Conservation (phyloP, 352 stramenopile genomes). For the Pythium sp. region DNA sequence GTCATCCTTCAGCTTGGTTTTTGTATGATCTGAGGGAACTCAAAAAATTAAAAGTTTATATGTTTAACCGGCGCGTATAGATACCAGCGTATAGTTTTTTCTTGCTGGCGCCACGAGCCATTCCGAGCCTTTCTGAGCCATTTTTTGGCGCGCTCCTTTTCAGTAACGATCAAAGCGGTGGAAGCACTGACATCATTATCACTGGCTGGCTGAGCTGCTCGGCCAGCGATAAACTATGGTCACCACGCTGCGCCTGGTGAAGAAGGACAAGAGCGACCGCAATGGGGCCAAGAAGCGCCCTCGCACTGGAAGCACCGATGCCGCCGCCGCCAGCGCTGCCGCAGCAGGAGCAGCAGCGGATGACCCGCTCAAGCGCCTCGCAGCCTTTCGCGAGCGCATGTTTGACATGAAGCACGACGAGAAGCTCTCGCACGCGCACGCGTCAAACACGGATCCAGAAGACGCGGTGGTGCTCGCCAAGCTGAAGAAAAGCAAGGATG, state of each 20-base stretch:
- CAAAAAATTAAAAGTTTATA: too few species aligned
- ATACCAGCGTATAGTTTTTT: too few species aligned
- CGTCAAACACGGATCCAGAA: background rate
- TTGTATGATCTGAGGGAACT: background rate
- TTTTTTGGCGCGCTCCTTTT: conserved; percentile 10
- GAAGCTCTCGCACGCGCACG: background rate
- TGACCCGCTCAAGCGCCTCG: conserved; percentile 40
- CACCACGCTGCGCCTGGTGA: conserved; percentile 5
- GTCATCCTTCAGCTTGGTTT: background rate
- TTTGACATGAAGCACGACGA: conserved; percentile 41
- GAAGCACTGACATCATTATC: background rate
- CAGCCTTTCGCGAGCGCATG: conserved; percentile 52
- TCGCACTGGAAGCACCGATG: conserved; percentile 29
- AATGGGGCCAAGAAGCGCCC: conserved; percentile 30
- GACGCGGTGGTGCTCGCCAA: conserved; percentile 37
- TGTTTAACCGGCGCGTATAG: too few species aligned
- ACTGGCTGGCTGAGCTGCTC: background rate
- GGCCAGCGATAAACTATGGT: background rate
- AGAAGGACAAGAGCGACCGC: conserved; percentile 5
- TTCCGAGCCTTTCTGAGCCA: too few species aligned
- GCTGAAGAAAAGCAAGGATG: conserved; percentile 32
- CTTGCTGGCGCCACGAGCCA: background rate
- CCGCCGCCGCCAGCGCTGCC: background rate
- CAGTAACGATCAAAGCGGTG: background rate
- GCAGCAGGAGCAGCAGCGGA: conserved; percentile 16